Evolutionary conservation across 1,139 yeast genomes (phyloP).

Genomic region (Ogataea hybrid): DNA sequence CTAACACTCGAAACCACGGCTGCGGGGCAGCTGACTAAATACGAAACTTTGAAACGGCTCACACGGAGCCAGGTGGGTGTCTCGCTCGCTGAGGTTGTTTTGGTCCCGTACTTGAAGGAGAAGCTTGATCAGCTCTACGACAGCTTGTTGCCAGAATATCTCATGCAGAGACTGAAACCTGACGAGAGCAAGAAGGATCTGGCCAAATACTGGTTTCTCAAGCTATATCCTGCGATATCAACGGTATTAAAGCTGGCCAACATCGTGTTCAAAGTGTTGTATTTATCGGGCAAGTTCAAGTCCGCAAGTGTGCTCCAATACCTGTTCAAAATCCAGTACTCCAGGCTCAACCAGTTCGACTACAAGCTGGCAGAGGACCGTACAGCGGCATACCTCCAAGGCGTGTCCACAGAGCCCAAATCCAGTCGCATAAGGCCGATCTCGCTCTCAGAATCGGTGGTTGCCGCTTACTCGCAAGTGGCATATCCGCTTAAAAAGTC

Average conservation of each 20-base stretch:
- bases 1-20: conserved; percentile 19
- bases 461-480: conserved; percentile 34
- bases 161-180: conserved; percentile 48
- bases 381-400: conserved; percentile 14
- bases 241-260: conserved; percentile 49
- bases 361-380: conserved; percentile 48
- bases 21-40: conserved; percentile 17
- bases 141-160: conserved; percentile 54
- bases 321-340: conserved; percentile 61
- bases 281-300: conserved; percentile 64
- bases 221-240: conserved; percentile 59
- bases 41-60: conserved; percentile 54
- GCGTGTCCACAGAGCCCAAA: conserved; percentile 10
- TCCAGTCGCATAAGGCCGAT: conserved; percentile 46
- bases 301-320: conserved; percentile 65
- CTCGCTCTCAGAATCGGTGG: conserved; percentile 46
- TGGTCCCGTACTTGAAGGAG: conserved; percentile 65
- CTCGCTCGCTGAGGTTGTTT: conserved; percentile 62
- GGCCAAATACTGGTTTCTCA: conserved; percentile 40
- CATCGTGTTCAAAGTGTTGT: conserved; percentile 60
- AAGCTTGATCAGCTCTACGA: conserved; percentile 70
- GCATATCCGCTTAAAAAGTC: conserved; percentile 43
- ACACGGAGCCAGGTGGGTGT: conserved; percentile 53
- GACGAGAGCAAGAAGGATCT: conserved; percentile 30
- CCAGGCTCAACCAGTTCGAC: conserved; percentile 67